Evolutionary conservation across 2,329 filamentous ascomycete genomes (phyloP), one percentile per base, ranked within the genome.

Genomic region (Catunica adiposa): DNA sequence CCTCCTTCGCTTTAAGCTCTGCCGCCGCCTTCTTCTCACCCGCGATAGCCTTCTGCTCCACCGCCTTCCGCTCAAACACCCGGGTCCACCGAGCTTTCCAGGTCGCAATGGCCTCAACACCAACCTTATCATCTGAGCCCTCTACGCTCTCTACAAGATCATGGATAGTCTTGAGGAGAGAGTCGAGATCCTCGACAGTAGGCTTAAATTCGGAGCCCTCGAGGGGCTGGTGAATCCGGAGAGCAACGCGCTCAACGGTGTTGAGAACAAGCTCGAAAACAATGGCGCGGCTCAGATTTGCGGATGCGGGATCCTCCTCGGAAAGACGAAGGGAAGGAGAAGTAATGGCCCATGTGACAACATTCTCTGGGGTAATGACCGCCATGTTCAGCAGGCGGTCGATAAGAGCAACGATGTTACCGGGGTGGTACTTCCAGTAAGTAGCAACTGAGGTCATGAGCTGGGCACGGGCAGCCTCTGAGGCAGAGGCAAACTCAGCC

Each of bases 381-480:
- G 86, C 89, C 71, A 96, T 98, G 71, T 97, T 98, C 62, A 98
- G 82, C 3, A 98, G 78, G 69, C 97, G 97, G 73, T 97, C 90
- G 58, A 97, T 78, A 63, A 98, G 94, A 62, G 86, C 86, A 62
- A 97, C 80, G 2, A 89, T 92, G 46, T 94, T 83, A 58, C 92
- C 92, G 0, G 90, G 89, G 63, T 98, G 90, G 31, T 90, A 83
- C 50, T 79, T 78, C 92, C 92, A 98, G 72, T 96, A 98, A 42
- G 82, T 76, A 73, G 96, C 86, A 40, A 97, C 89, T 3, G 86
- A 86, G 3, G 83, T 80, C 62, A 97, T 86, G 64, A 98, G 94
- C 68, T 98, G 92, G 44, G 82, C 78, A 42, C 89, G 81, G 1
- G 88, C 89, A 1, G 77, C 76, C 58, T 88, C 79, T 0, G 86